Base-by-base conservation (phyloP, 768 basidiomycete genomes). In the Vararia minispora region DNA sequence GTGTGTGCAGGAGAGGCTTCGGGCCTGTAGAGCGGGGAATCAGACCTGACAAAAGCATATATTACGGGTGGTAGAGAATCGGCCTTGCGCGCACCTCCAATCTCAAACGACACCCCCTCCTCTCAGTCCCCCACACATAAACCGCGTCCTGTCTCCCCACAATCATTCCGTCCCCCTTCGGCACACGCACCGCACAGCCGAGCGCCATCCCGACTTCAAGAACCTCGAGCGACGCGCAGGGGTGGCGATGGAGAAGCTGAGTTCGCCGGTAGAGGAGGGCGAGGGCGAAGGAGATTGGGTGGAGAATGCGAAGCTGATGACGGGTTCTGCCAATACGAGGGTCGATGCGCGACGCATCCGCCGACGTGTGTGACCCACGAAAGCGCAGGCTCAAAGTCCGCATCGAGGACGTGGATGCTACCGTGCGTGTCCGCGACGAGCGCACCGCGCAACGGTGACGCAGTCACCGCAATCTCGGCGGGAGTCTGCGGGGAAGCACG, bases 141-240 rank as follows among this genome's bases (percentile, higher is more conserved):
- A 97, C 79, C 3, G 90, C 92, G 50, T 98, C 95, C 32, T 95
- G 86, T 41, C 85, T 61, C 0, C 90, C 94, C 2, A 98, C 71
- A 10, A 90, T 73, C 49, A 97, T 77, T 51, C 84, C 78, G 29
- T 63, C 65, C n/a, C 65, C 64, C 25, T 68, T 65, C 70, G 76
- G 73, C 50, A 91, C 79, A 71, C 90, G 79, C 24, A 72, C 72
- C 1, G 83, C 82, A 53, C 94, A 98, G 0, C 89, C 83, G 12
- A 98, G 57, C 0, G 71, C 84, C 28, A 76, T 76, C 0, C 95
- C 94, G 12, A 84, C 71, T 47, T 97, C 92, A 49, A 97, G 90
- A 1, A 95, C 74, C 0, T 77, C 75, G 0, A 68, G 63, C 1
- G 86, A 70, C 3, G 74, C 54, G 4, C 72, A 75, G 9, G 88